These are phyloP conservation scores for Boletus bicolor DNA, from an alignment of 768 basidiomycete species.

Conservation along the genomic window DNA sequence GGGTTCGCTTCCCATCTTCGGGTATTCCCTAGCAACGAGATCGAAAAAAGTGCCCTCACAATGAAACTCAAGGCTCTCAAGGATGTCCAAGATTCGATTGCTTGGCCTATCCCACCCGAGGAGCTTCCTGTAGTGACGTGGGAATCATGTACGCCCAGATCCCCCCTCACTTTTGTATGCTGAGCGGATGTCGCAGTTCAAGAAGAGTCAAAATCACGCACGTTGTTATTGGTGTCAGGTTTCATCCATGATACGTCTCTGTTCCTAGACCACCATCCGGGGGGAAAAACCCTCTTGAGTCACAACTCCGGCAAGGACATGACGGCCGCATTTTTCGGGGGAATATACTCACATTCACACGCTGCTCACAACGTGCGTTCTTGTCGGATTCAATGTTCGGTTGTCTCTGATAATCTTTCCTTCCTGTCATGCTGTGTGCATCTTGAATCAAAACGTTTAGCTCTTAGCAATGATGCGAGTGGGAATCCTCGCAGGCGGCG, in stretches of 20 bases:
- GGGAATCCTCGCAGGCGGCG: slow-evolving; percentile 62
- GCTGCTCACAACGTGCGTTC: slow-evolving; percentile 71
- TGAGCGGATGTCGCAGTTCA: slow-evolving; percentile 44
- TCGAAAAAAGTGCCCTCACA: slow-evolving; percentile 73
- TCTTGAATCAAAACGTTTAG: slow-evolving; percentile 24
- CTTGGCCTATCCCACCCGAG: slow-evolving; percentile 56
- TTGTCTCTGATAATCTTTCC: slow-evolving; percentile 5
- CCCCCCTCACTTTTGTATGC: not conserved
- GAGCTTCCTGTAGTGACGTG: slow-evolving; percentile 75
- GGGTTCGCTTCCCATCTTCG: slow-evolving; percentile 81
- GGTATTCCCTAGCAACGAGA: slow-evolving; percentile 85
- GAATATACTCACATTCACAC: slow-evolving; percentile 78
- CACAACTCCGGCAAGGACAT: slow-evolving; percentile 74
- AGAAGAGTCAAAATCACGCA: slow-evolving; percentile 59
- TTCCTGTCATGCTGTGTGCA: not conserved
- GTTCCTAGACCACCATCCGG: slow-evolving; percentile 78
- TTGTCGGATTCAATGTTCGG: not conserved
- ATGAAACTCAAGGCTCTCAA: slow-evolving; percentile 82
- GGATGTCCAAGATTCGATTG: slow-evolving; percentile 54
- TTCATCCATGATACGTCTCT: slow-evolving; percentile 82
- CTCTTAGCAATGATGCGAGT: slow-evolving; percentile 78
- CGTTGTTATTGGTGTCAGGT: slow-evolving; percentile 73
- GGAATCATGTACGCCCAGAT: slow-evolving; percentile 64
- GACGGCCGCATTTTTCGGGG: slow-evolving; percentile 83
- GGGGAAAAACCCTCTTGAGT: slow-evolving; percentile 60